A percentile compares a stretch with the other conserved stretches of the same genome.
Conservation (phyloP, 805 yeast species). For the Jamesozyma rosinii region DNA sequence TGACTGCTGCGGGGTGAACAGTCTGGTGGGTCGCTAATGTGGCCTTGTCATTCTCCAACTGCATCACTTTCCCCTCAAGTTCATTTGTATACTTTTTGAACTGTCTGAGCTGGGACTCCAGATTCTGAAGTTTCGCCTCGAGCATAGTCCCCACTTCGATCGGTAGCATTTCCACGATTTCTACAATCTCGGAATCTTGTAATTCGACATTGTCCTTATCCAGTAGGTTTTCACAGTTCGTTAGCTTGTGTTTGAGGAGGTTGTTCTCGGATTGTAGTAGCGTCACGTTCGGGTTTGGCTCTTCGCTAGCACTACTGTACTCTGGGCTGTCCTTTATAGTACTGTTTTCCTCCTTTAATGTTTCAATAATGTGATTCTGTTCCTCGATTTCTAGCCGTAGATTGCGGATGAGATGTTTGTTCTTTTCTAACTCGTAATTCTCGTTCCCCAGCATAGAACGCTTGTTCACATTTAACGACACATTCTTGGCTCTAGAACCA, state of each 20-base stretch:
- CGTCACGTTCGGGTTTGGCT: slow-evolving; percentile 27
- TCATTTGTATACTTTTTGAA: slow-evolving; percentile 18
- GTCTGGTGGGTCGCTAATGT: not conserved
- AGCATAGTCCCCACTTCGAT: slow-evolving; percentile 33
- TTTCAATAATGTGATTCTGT: slow-evolving; percentile 39
- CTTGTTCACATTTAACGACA: slow-evolving; percentile 56
- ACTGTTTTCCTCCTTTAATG: not conserved
- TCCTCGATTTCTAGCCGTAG: slow-evolving; percentile 51
- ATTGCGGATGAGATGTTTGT: slow-evolving; percentile 42
- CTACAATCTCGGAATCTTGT: slow-evolving; percentile 46
- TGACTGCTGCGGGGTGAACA: not conserved
- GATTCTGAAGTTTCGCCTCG: slow-evolving; percentile 22
- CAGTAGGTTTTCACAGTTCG: slow-evolving; percentile 56
- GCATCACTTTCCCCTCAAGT: slow-evolving; percentile 12
- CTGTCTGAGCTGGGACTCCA: slow-evolving; percentile 28
- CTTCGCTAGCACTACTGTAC: not conserved
- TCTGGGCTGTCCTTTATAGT: not conserved
- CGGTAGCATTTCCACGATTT: slow-evolving; percentile 50
- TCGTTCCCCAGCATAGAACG: slow-evolving; percentile 19
- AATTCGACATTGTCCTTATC: slow-evolving; percentile 49
- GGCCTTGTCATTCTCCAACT: not conserved
- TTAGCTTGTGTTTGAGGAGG: slow-evolving; percentile 55
- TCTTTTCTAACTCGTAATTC: slow-evolving; percentile 30
- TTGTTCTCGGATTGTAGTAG: slow-evolving; percentile 54
- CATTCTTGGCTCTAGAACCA: slow-evolving; percentile 88